Percentiles rank a stretch among this genome's conserved stretches.
phyloP scores from a whole-genome alignment of 2,329 filamentous ascomycete species.

The Cladophialophora bantiana region DNA sequence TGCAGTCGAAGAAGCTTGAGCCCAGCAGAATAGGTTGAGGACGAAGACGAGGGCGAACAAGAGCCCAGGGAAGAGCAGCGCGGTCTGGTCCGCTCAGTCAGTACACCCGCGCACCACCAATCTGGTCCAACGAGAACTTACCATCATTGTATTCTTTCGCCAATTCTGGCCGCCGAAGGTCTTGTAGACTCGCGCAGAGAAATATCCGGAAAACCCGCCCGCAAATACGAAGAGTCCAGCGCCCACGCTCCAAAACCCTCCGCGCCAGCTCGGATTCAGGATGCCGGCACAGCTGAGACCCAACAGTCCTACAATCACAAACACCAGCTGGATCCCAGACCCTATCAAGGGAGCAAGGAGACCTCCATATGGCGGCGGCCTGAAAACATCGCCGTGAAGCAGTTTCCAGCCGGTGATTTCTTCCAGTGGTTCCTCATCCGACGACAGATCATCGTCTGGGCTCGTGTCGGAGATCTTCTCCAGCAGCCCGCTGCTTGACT shows the following conservation, averaged over 20 bases:
- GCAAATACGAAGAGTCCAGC: constrained; percentile 84
- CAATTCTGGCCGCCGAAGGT: constrained; percentile 80
- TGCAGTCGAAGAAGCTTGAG: constrained; percentile 85
- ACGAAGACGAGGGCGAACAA: constrained; percentile 77
- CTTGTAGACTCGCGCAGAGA: constrained; percentile 81
- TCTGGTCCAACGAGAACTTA: constrained; percentile 42
- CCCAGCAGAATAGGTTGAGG: constrained; percentile 88
- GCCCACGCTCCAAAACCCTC: constrained; percentile 84
- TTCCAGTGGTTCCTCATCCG: constrained; percentile 76
- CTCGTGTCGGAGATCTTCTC: constrained; percentile 63
- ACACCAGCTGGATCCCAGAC: constrained; percentile 84
- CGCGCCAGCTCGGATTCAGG: constrained; percentile 86
- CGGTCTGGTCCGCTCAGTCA: constrained; percentile 59
- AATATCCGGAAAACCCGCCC: constrained; percentile 85
- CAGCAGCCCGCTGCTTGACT: constrained; percentile 64
- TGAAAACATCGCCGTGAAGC: constrained; percentile 86
- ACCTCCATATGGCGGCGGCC: constrained; percentile 72
- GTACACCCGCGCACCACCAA: not conserved
- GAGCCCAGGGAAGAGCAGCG: constrained; percentile 78
- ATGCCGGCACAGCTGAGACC: constrained; percentile 76
- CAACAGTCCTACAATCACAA: constrained; percentile 77
- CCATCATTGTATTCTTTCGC: constrained; percentile 75
- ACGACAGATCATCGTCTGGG: constrained; percentile 55
- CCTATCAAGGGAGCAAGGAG: constrained; percentile 81
- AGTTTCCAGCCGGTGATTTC: constrained; percentile 89